Evolutionary conservation across 495 filamentous ascomycete species (phyloP), one percentile per base, ranked within the genome.

Genomic region (Jackrogersella minutella): DNA sequence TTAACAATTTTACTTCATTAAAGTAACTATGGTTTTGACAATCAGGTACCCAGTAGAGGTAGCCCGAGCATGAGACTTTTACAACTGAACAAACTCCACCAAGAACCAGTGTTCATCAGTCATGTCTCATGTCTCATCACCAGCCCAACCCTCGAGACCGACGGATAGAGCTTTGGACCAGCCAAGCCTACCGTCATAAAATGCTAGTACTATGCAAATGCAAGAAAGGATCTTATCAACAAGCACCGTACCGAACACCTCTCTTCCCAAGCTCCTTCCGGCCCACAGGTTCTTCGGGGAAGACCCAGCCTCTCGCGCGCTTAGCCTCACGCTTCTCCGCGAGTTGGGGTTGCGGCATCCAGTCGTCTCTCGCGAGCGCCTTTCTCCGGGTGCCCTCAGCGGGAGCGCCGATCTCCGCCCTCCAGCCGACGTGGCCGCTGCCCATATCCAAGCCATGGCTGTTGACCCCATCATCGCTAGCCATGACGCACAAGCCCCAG

Each of bases 241-340:
- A 80, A 28, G 68, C 76, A 10, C 76, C 76, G 33, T 86, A 86
- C 62, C 79, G 75, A 31, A 86, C 84, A 7, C 83, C 83, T 41
- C 83, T 74, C 78, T 82, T 83, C 1, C 83, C 84, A n/a, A 86
- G 62, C 77, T 86, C 83, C 69, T 85, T 85, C 51, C 83, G 68
- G 5, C 81, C 78, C 3, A 86, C 75, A 1, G 79, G 71, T 36
- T 96, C 92, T 62, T 90, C 88, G 17, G 93, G 93, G 80, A 85
- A 87, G 1, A 96, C 86, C 92, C 93, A 97, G 0, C 93, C 93
- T 14, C 93, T 79, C 5, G 86, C 81, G 40, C 91, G 80, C 81
- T 93, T 96, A 49, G 92, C 92, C 78, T 91, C 89, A 17, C 93
- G 81, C 81, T 87, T 90, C 84, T 97, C 93, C 3, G 88, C 86